These are phyloP conservation scores for Atkinsonella texensis DNA, from an alignment of 2,329 filamentous ascomycete species.

Conservation along the genomic window DNA sequence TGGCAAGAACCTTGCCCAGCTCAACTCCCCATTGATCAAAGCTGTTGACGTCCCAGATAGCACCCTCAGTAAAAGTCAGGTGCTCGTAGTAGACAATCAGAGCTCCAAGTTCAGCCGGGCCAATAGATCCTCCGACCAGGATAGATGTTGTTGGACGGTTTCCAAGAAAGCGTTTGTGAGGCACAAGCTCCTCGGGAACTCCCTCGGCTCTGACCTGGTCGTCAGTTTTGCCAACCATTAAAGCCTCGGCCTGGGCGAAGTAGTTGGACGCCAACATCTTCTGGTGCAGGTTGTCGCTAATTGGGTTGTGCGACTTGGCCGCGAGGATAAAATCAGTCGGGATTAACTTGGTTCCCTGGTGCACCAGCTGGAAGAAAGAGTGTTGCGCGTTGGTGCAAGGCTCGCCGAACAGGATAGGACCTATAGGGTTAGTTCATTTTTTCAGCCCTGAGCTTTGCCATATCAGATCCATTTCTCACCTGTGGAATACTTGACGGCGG, in stretches of 20 bases:
- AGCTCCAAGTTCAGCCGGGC: constrained; percentile 83
- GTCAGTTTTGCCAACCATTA: constrained; percentile 83
- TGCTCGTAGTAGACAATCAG: constrained; percentile 99
- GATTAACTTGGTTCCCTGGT: constrained; percentile 98
- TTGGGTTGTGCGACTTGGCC: constrained; percentile 91
- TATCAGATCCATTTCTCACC: constrained; percentile 26
- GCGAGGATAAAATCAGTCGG: constrained; percentile 97
- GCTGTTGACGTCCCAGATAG: constrained; percentile 98
- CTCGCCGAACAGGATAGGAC: constrained; percentile 92
- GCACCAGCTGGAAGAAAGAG: constrained; percentile 98
- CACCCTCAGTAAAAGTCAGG: constrained; percentile 93
- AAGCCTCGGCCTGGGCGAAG: constrained; percentile 76
- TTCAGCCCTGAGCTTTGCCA: too few relatives aligned
- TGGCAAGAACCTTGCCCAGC: constrained; percentile 89
- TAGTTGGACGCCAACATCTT: constrained; percentile 92
- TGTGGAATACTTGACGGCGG: constrained; percentile 93
- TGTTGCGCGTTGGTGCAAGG: constrained; percentile 98
- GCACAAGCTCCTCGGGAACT: constrained; percentile 60
- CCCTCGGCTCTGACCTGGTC: constrained; percentile 70
- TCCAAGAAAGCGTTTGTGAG: constrained; percentile 98
- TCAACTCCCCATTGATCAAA: constrained; percentile 99
- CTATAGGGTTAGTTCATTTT: constrained; percentile 13
- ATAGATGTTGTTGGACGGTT: constrained; percentile 97
- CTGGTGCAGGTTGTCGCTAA: constrained; percentile 86
- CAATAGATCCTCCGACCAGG: constrained; percentile 80